Evolutionary conservation across 345 rosid genomes (phyloP).

Genomic region (Ceriops decandra): DNA sequence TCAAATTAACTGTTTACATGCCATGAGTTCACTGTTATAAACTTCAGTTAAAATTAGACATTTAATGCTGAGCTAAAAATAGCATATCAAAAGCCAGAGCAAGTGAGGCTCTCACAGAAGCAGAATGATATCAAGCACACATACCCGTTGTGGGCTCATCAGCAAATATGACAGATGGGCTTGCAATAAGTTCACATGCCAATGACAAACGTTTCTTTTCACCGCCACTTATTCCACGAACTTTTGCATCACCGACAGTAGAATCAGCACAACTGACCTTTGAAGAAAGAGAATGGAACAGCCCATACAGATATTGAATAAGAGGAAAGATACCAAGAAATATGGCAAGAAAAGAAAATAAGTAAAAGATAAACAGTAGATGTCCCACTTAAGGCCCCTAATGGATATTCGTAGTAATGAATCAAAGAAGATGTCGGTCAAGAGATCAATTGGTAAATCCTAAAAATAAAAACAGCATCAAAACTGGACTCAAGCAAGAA

Average conservation of each 20-base stretch:
- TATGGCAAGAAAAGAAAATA: neutral
- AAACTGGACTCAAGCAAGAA: no score
- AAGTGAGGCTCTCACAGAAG: constrained; percentile 4
- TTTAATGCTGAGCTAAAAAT: neutral
- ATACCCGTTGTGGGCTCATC: constrained; percentile 98
- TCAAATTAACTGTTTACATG: no score
- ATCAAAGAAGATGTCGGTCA: neutral
- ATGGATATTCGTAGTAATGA: neutral
- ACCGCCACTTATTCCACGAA: constrained; percentile 97
- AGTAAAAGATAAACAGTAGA: neutral
- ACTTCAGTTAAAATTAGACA: no score
- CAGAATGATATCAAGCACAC: constrained; percentile 15
- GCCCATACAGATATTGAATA: constrained; percentile 18
- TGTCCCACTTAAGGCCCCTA: neutral
- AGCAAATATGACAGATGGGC: constrained; percentile 94
- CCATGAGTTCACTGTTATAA: no score
- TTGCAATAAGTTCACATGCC: constrained; percentile 95
- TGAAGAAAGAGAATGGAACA: constrained; percentile 28
- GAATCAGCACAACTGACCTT: constrained; percentile 91
- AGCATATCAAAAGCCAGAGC: constrained; percentile 8
- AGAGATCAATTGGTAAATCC: neutral
- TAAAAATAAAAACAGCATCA: no score
- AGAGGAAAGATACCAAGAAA: neutral
- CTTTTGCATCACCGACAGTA: constrained; percentile 91
- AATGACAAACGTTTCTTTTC: constrained; percentile 86